Base-by-base conservation (phyloP, 225 moss, liverwort and hornwort species). In the Takakia lepidozioides region DNA sequence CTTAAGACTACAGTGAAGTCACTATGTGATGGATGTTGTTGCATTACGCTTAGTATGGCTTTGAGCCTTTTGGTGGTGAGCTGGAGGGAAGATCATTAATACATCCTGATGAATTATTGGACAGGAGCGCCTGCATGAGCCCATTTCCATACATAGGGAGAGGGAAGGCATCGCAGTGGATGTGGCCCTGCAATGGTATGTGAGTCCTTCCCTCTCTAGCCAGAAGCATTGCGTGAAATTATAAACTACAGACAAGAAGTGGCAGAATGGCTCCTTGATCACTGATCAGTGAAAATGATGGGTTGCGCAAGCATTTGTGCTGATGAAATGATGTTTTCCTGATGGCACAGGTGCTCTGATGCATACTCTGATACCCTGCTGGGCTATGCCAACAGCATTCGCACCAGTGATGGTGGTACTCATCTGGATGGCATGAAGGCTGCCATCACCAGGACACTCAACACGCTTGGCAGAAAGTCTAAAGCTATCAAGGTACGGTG, bases 331-430 rank as follows among this genome's bases (percentile, higher is more conserved):
- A n/a, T n/a, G n/a, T n/a, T n/a, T n/a, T n/a, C n/a, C n/a, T 58
- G 46, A 38, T 43, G 30, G 22, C 8, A 6, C 67, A 87, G 87
- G 87, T 83, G 84, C 71, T 80, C 90, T 42, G 95, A 98, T 82
- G 76, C 95, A 18, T 91, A 98, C 48, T 87, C 83, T 10, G 95
- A 98, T 63, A 98, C 85, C 20, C 78, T 85, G 54, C 77, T 91
- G 57, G 95, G 95, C 36, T 98, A 98, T 68, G 95, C 95, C 27
- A 98, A 91, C 71, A 98, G 95, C 69, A 91, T 98, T 44, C 80
- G 91, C 26, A 98, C 91, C 32, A 87, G 87, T 69, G 95, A 98
- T 71, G 95, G 95, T 57, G 95, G 95, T 63, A 91, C 91, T 42
- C 95, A 91, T 68, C 61, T 98, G 47, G 95, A 91, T 66, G 95